Percentiles rank a stretch among this genome's conserved stretches.
These are phyloP conservation scores for Lachnellula willkommii DNA, from an alignment of 2,329 filamentous ascomycete genomes.

Conservation along the genomic window DNA sequence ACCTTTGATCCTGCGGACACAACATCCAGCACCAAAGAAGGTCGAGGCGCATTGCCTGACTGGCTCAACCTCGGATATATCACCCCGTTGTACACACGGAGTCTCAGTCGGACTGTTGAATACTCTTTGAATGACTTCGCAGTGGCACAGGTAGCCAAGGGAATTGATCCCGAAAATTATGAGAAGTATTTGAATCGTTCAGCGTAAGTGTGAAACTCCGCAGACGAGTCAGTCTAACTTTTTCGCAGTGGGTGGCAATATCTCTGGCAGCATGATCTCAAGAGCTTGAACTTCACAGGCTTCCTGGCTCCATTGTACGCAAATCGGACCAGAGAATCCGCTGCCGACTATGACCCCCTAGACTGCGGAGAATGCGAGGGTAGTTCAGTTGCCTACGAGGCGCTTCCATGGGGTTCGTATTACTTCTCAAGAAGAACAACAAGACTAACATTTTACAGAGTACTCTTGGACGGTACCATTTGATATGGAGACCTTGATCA, in stretches of 20 bases:
- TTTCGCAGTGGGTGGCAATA: slow-evolving; percentile 49
- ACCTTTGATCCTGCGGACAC: slow-evolving; percentile 47
- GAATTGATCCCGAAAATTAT: slow-evolving; percentile 41
- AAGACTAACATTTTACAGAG: slow-evolving; percentile 16
- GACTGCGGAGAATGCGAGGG: slow-evolving; percentile 50
- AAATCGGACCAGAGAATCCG: slow-evolving; percentile 41
- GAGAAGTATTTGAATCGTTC: slow-evolving; percentile 45
- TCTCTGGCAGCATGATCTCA: slow-evolving; percentile 49
- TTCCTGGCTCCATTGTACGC: slow-evolving; percentile 51
- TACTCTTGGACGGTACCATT: slow-evolving; percentile 50
- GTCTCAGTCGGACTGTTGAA: slow-evolving; percentile 59
- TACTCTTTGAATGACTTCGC: slow-evolving; percentile 65
- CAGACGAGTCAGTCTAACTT: neutral
- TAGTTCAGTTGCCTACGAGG: slow-evolving; percentile 47
- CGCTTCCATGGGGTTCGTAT: slow-evolving; percentile 39
- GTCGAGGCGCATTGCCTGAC: slow-evolving; percentile 61
- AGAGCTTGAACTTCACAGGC: slow-evolving; percentile 44
- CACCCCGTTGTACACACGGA: slow-evolving; percentile 47
- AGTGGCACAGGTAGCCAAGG: slow-evolving; percentile 57
- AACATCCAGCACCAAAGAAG: slow-evolving; percentile 59
- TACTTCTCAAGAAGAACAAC: neutral
- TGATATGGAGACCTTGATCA: slow-evolving; percentile 50
- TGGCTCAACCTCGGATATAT: slow-evolving; percentile 62
- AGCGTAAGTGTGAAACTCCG: slow-evolving; percentile 16
- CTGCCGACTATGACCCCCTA: slow-evolving; percentile 35